Evolutionary conservation across 1,139 yeast genomes (phyloP), one percentile per base, ranked within the genome.

Genomic region (Blastobotrys malaysiensis): DNA sequence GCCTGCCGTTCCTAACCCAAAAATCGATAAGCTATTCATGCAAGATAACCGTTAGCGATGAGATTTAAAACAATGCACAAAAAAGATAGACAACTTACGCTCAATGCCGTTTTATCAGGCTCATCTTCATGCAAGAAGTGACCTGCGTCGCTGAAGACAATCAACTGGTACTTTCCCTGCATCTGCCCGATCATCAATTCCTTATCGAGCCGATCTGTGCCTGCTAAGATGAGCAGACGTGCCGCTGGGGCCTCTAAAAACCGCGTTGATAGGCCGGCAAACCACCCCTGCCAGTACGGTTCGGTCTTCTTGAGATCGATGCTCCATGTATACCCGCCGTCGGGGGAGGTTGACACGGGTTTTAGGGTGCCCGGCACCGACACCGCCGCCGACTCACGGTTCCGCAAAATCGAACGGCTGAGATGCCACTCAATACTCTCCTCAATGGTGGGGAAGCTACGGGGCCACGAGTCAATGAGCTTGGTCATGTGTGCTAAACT

Each of bases 81-180:
- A 22, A 22, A 22, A n/a, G n/a, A 26, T 9, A 26, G 13, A 26
- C 27, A 50, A 31, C 20, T 20, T 22, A 18, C 27, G 6, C 65
- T 57, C 18, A 61, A 18, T 50, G 90, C 86, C 0, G 88, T 77
- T 60, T 85, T 86, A 13, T 66, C 70, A 0, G 98, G 95, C 11
- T 80, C 77, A 68, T 93, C 99, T 67, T 93, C 99, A 51, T 93
- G 99, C 18, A 93, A 74, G 63, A 90, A 93, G 71, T 93, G 99
- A 1, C 98, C 97, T 1, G 91, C 77, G 43, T 82, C 84, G 64
- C 81, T 84, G 69, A 90, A 86, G 3, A 90, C 95, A 14, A 88
- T 83, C 49, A 93, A 76, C 69, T 93, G 99, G 68, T 86, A 93
- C 66, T 88, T 89, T 31, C 79, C 78, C 71, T 91, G 98, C 99